Evolutionary conservation across 768 basidiomycete species (phyloP).

Genomic region (Hydnomerulius pinastri): DNA sequence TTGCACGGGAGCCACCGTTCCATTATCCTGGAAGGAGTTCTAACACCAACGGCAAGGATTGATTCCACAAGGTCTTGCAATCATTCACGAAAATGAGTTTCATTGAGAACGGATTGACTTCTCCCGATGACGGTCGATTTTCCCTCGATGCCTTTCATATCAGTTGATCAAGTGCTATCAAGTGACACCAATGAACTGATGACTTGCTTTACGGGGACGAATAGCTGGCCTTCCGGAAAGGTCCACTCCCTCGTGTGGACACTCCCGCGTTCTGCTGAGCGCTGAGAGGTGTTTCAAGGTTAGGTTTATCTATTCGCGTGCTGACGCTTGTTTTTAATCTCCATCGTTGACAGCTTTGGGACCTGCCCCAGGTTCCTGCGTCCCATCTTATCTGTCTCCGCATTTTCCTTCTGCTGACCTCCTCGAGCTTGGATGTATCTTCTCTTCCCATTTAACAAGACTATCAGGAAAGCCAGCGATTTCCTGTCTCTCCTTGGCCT

Average conservation of each 20-base stretch:
- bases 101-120: neutral
- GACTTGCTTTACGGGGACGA: neutral
- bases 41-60: slow-evolving; percentile 2
- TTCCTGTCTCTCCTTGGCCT: neutral
- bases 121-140: neutral
- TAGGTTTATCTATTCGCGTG: neutral
- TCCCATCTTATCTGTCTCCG: neutral
- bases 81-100: neutral
- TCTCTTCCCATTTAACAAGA: neutral
- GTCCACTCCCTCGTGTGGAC: neutral
- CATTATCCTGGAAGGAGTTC: neutral
- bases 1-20: neutral
- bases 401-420: neutral
- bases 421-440: neutral
- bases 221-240: neutral
- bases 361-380: neutral
- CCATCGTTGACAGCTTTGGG: neutral
- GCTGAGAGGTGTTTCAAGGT: neutral
- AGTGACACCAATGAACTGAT: slow-evolving; percentile 1
- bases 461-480: neutral
- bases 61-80: slow-evolving; percentile 12
- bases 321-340: neutral
- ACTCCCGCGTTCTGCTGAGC: neutral
- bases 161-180: slow-evolving; percentile 14
- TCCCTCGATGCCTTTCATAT: slow-evolving; percentile 16